A percentile compares a stretch with the other conserved stretches of the same genome.
Conservation (phyloP, 2,329 filamentous ascomycete genomes). For the Diaporthe sp. region DNA sequence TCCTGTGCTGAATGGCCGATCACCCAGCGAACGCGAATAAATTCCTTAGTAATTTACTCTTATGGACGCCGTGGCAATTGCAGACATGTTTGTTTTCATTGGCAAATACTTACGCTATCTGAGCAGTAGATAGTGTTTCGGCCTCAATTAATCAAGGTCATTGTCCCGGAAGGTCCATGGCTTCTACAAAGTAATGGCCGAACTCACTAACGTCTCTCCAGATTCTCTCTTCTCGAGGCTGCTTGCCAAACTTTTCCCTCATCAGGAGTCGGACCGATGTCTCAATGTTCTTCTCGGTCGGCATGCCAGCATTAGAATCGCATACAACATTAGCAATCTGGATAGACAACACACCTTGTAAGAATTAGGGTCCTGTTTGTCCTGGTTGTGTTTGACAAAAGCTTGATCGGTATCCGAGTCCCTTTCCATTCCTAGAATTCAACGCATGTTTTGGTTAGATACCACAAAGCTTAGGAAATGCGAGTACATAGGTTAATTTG, state of each 20-base stretch:
- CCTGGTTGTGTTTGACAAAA: slow-evolving; percentile 14
- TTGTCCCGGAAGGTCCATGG: slow-evolving; percentile 17
- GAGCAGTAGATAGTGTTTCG: neutral
- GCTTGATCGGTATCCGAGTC: slow-evolving; percentile 23
- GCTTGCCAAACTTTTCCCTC: neutral
- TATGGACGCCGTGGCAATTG: neutral
- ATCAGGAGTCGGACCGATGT: neutral
- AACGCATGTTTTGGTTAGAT: neutral
- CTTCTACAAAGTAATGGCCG: slow-evolving; percentile 14
- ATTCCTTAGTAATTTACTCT: neutral
- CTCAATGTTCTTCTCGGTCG: slow-evolving; percentile 7
- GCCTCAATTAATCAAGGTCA: neutral
- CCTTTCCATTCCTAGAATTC: slow-evolving; percentile 15
- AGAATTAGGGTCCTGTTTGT: slow-evolving; percentile 1
- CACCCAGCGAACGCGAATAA: neutral
- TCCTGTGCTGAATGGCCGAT: neutral
- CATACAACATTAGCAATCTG: neutral
- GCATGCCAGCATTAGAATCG: neutral
- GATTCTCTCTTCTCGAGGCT: neutral
- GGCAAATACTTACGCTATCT: too few species aligned
- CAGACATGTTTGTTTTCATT: too few species aligned
- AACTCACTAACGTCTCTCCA: slow-evolving; percentile 24
- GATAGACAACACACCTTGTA: neutral
- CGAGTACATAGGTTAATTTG: too few species aligned
- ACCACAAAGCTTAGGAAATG: neutral